Evolutionary conservation across 202 grass and related monocot species (phyloP).

Genomic region (Bolboschoenoplectus hybrid): DNA sequence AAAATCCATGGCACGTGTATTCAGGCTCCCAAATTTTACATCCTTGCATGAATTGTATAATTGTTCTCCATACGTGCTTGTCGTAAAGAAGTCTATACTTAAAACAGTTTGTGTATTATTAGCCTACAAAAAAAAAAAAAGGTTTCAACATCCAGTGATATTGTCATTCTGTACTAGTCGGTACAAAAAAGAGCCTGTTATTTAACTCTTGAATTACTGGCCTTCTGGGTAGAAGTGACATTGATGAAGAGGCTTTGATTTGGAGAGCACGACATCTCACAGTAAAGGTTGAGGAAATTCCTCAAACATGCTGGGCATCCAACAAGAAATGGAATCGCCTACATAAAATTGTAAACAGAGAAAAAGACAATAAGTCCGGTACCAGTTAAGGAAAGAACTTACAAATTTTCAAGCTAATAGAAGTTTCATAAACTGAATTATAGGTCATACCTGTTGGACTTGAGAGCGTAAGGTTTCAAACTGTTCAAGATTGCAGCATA

Average conservation of each 20-base stretch:
- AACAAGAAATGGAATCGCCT: slow-evolving; percentile 99
- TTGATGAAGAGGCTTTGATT: slow-evolving; percentile 97
- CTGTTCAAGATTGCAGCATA: slow-evolving; percentile 84
- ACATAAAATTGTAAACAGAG: slow-evolving; percentile 45
- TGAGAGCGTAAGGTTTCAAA: slow-evolving; percentile 81
- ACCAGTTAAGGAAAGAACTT: slow-evolving; percentile 41
- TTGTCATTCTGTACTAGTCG: background rate
- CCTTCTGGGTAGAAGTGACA: slow-evolving; percentile 85
- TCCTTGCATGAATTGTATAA: slow-evolving; percentile 96
- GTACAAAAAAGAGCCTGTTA: slow-evolving; percentile 22
- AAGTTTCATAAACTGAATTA: slow-evolving; percentile 24
- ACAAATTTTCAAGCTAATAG: slow-evolving; percentile 36
- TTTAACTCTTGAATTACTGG: slow-evolving; percentile 42
- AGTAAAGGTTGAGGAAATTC: slow-evolving; percentile 95
- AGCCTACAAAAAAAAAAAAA: slow-evolving; percentile 55
- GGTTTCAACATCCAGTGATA: slow-evolving; percentile 17
- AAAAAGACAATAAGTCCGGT: slow-evolving; percentile 31
- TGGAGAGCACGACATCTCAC: slow-evolving; percentile 94
- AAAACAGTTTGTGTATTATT: slow-evolving; percentile 68
- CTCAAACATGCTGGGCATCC: slow-evolving; percentile 98
- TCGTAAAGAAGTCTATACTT: slow-evolving; percentile 85
- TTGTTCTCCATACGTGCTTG: slow-evolving; percentile 65
- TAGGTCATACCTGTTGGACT: slow-evolving; percentile 78
- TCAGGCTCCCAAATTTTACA: slow-evolving; percentile 93
- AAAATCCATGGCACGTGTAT: slow-evolving; percentile 98